Evolutionary conservation across 306 rosid species (phyloP).

Genomic region (Cotoneaster glaucophyllus): DNA sequence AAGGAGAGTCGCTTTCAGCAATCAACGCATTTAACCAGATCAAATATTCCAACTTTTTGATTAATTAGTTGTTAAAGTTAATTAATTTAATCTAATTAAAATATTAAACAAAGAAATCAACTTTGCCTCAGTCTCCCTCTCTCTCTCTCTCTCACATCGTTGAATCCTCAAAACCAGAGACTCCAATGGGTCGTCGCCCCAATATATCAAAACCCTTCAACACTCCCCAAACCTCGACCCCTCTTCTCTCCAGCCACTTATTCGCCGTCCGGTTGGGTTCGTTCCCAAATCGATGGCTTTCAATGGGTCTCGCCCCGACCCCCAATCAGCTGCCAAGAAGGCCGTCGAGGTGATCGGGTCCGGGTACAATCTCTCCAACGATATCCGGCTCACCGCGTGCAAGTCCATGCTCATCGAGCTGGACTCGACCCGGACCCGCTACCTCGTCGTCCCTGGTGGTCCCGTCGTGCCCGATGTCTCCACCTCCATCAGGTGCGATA

Average conservation of each 20-base stretch:
- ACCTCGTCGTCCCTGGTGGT: constrained; percentile 65
- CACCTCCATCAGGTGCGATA: constrained; percentile 66
- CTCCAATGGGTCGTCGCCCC: constrained; percentile 1
- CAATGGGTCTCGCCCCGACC: constrained; percentile 27
- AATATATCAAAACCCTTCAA: neutral
- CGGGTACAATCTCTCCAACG: constrained; percentile 64
- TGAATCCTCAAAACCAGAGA: neutral
- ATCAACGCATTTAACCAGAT: neutral
- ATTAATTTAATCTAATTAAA: neutral
- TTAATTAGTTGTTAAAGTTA: neutral
- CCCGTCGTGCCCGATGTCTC: constrained; percentile 46
- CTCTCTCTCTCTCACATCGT: neutral
- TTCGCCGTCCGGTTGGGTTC: neutral
- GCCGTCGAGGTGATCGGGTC: constrained; percentile 66
- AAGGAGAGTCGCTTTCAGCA: neutral
- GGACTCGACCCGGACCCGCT: constrained; percentile 36
- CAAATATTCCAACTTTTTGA: neutral
- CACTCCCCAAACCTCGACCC: neutral
- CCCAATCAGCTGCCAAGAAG: constrained; percentile 60
- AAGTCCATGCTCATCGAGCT: constrained; percentile 46
- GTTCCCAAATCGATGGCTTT: constrained; percentile 23
- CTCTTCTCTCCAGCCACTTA: neutral
- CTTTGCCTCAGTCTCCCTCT: neutral
- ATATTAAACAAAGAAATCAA: neutral
- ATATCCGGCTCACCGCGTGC: constrained; percentile 47